phyloP scores from a whole-genome alignment of 75 land plant species.

The Pseudotsuga menziesii region DNA sequence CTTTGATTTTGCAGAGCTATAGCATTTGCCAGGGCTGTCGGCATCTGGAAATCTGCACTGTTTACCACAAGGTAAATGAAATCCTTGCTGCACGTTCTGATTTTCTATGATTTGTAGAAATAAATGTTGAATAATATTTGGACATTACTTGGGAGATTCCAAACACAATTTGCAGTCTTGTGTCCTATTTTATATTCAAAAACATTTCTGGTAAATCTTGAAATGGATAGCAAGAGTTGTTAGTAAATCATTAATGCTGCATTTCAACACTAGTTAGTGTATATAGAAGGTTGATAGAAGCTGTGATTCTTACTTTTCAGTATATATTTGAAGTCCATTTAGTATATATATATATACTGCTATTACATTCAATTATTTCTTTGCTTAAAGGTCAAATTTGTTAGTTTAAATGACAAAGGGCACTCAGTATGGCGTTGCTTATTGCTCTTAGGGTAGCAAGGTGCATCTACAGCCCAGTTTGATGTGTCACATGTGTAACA shows the following conservation, averaged over 20 bases:
- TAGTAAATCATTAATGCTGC: not conserved
- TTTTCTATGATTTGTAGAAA: not conserved
- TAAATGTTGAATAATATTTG: not conserved
- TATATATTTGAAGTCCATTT: too few species aligned
- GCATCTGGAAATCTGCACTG: constrained; percentile 61
- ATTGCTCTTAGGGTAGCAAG: too few species aligned
- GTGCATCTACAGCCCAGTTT: too few species aligned
- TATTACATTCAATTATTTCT: too few species aligned
- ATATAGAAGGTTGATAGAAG: not conserved
- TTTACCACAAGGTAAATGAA: constrained; percentile 80
- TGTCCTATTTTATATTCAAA: not conserved
- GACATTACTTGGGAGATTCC: not conserved
- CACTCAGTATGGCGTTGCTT: too few species aligned
- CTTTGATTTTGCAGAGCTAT: constrained; percentile 43
- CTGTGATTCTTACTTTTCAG: too few species aligned
- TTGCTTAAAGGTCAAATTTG: too few species aligned
- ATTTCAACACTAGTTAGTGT: not conserved
- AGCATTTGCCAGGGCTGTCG: constrained; percentile 74
- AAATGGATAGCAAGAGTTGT: not conserved
- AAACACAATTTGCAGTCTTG: not conserved
- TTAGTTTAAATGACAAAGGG: too few species aligned
- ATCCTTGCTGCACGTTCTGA: not conserved
- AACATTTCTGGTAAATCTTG: not conserved
- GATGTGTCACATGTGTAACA: too few species aligned
- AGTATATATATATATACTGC: too few species aligned